Evolutionary conservation across 2,329 filamentous ascomycete genomes (phyloP).

Genomic region (Alternaria ethzedia): DNA sequence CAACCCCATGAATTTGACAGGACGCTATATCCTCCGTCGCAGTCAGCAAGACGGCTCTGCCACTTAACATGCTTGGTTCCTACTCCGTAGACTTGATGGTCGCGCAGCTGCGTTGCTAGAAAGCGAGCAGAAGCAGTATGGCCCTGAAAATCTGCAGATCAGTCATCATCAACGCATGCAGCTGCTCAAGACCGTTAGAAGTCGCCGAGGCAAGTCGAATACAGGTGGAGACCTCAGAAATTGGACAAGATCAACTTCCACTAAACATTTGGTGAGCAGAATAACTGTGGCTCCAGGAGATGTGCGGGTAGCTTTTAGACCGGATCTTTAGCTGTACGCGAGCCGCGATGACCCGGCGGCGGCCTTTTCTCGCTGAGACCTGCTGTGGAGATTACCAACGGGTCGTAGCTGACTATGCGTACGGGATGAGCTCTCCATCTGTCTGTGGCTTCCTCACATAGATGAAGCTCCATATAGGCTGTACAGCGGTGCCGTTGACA

Average conservation of each 20-base stretch:
- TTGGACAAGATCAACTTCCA: conserved; percentile 1
- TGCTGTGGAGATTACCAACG: not conserved
- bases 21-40: not conserved
- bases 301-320: not conserved
- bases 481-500: not conserved
- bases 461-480: not conserved
- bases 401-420: not conserved
- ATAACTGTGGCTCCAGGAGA: not conserved
- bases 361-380: not conserved
- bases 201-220: not conserved
- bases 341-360: not conserved
- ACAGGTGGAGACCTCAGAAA: not conserved
- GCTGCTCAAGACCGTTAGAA: not conserved
- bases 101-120: not conserved
- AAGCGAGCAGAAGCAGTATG: not conserved
- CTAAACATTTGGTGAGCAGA: not conserved
- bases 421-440: not conserved
- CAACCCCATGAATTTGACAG: not conserved
- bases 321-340: not conserved
- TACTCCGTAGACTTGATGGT: not conserved
- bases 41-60: not conserved
- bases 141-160: not conserved
- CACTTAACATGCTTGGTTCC: not conserved
- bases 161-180: not conserved
- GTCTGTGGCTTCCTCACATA: not conserved